Conservation (phyloP, 495 filamentous ascomycete species). For the Thermothielavioides terrestris region DNA sequence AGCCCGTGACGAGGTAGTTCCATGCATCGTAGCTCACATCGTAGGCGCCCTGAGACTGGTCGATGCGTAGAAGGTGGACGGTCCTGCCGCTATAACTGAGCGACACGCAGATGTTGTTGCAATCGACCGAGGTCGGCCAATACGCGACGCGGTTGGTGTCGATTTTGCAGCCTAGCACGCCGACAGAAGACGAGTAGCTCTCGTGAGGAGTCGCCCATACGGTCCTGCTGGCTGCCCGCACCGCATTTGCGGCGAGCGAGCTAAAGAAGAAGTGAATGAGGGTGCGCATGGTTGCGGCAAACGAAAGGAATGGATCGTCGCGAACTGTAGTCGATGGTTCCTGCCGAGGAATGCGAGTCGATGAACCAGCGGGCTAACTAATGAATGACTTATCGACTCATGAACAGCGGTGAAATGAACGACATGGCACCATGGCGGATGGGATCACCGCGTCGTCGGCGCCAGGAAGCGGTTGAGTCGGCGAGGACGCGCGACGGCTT, state of each 20-base stretch:
- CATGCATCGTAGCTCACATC: constrained; percentile 45
- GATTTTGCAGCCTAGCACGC: constrained; percentile 43
- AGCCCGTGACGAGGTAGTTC: constrained; percentile 41
- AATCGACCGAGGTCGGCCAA: constrained; percentile 41
- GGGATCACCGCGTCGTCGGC: neutral
- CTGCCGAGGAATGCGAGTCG: neutral
- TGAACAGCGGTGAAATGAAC: constrained; percentile 6
- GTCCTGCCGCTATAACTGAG: constrained; percentile 34
- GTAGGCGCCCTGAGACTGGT: constrained; percentile 40
- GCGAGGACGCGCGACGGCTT: neutral
- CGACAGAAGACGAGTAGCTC: constrained; percentile 41
- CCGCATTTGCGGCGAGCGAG: constrained; percentile 19
- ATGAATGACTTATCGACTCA: constrained; percentile 5
- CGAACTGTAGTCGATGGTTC: neutral
- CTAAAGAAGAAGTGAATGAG: neutral
- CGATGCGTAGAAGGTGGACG: constrained; percentile 38
- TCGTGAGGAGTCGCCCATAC: constrained; percentile 45
- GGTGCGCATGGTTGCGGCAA: constrained; percentile 12
- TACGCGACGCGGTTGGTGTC: constrained; percentile 42
- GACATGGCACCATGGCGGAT: constrained; percentile 11
- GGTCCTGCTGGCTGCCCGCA: constrained; percentile 25
- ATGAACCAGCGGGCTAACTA: neutral
- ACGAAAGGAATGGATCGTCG: constrained; percentile 4
- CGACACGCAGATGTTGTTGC: constrained; percentile 39
- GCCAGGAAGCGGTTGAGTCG: neutral